Evolutionary conservation across 108 stramenopile species (phyloP), one percentile per base, ranked within the genome.

Genomic region (Fistulifera pelliculosa): DNA sequence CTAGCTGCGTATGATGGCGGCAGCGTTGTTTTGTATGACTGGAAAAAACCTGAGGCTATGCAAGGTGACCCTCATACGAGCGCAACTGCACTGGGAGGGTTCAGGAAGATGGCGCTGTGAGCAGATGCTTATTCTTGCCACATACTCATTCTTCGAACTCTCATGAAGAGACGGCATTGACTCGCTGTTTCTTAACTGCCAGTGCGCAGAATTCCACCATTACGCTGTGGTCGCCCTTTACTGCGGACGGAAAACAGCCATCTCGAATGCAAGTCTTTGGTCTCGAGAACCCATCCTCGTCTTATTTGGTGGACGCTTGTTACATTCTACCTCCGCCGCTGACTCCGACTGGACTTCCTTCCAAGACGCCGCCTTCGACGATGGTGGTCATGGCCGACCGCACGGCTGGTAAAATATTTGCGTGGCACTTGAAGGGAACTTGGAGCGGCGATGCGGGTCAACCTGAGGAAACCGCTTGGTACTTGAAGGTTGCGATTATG

Each of bases 201-300:
- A 73, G 65, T 11, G 38, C 70, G 16, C 56, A 64, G 24, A 89
- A 85, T 54, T 56, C 69, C 18, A 61, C 58, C 21, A 56, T 90
- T 11, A 77, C 82, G 7, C 25, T 90, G 1, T 90, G 84, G 84
- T 80, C 78, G 26, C 64, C 81, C 27, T 86, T 90, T 62, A 14
- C 51, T 10, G 25, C 53, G 49, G 0, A 41, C 50, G 41, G 39
- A 41, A 28, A 57, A 28, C 27, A 24, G 55, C 64, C 79, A 27
- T 41, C 69, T 66, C 62, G 65, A 50, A n/a, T 90, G 35, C 72
- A 73, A 50, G 68, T 76, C 3, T 68, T 85, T 49, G 21, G 57
- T 11, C 44, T 89, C 39, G 54, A 57, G 22, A 40, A 56, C 47
- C 60, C 66, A n/a, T 52, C 75, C 0, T 47, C 69, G 41, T 56